Conservation (phyloP, 1,284 basidiomycete genomes). For the Trametes polyzona region DNA sequence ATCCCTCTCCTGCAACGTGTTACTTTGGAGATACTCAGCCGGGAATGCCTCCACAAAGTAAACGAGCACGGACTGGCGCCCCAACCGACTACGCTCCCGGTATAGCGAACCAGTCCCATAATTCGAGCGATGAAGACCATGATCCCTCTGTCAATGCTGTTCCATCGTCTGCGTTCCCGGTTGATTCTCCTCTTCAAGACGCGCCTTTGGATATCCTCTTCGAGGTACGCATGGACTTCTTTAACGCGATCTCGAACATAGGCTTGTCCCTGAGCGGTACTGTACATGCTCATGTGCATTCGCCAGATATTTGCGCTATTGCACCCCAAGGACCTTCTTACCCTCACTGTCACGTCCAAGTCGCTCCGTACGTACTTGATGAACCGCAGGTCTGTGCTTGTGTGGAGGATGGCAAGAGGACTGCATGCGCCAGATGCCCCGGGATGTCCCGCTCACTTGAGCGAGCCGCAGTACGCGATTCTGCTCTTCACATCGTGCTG, state of each 20-base stretch:
- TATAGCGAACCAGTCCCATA: too few species aligned
- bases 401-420: slow-evolving; percentile 24
- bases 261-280: too few species aligned
- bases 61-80: too few species aligned
- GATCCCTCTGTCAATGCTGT: too few species aligned
- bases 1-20: too few species aligned
- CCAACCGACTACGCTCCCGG: too few species aligned
- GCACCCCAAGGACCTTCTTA: slow-evolving; percentile 24
- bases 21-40: too few species aligned
- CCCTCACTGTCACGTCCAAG: slow-evolving; percentile 24
- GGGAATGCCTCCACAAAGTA: too few species aligned
- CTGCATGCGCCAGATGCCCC: slow-evolving; percentile 19
- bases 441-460: slow-evolving; percentile 23
- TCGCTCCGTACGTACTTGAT: slow-evolving; percentile 24
- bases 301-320: slow-evolving; percentile 25
- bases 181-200: slow-evolving; percentile 14
- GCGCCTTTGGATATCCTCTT: slow-evolving; percentile 31
- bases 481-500: slow-evolving; percentile 18
- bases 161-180: too few species aligned
- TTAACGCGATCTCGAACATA: too few species aligned
- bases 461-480: slow-evolving; percentile 25
- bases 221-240: slow-evolving; percentile 16
- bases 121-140: too few species aligned
- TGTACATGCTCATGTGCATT: too few species aligned
- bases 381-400: slow-evolving; percentile 8